These are phyloP conservation scores for Auxenochlorella protothecoides DNA, from an alignment of 139 green algal species.

Conservation along the genomic window DNA sequence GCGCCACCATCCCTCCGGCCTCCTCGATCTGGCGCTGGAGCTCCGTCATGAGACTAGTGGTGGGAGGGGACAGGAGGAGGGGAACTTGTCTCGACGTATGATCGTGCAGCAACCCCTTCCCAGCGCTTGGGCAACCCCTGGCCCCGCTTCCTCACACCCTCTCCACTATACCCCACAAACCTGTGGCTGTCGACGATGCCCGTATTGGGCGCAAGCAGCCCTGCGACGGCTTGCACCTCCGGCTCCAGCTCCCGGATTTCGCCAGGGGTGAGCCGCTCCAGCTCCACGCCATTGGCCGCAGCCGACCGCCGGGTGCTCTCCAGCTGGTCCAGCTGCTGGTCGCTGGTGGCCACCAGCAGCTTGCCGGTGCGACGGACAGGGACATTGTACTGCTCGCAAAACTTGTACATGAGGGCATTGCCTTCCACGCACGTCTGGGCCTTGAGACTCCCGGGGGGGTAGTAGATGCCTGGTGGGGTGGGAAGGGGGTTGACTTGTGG, in stretches of 20 bases:
- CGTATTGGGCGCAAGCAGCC: constrained; percentile 69
- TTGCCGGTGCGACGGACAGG: constrained; percentile 53
- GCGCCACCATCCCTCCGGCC: constrained; percentile 27
- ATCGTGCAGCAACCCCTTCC: no score
- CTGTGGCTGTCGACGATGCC: constrained; percentile 73
- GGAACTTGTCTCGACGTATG: not conserved
- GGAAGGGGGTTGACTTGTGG: not conserved
- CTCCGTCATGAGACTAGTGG: constrained; percentile 49
- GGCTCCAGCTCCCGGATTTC: constrained; percentile 56
- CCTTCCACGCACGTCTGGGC: constrained; percentile 65
- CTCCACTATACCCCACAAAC: constrained; percentile 5
- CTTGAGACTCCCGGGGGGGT: constrained; percentile 66
- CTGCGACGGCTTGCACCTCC: constrained; percentile 33
- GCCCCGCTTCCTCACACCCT: no score
- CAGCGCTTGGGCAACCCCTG: no score
- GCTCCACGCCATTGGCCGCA: constrained; percentile 5
- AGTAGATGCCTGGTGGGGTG: constrained; percentile 67
- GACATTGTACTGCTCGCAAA: constrained; percentile 39
- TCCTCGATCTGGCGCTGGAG: constrained; percentile 47
- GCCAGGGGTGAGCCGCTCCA: constrained; percentile 39
- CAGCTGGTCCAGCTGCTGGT: constrained; percentile 17
- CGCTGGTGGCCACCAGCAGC: constrained; percentile 59
- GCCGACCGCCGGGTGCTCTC: constrained; percentile 5
- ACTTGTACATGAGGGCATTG: constrained; percentile 40
- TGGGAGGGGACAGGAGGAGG: not conserved